Base-by-base conservation (phyloP, 2,329 filamentous ascomycete genomes). In the Venturia asperata region DNA sequence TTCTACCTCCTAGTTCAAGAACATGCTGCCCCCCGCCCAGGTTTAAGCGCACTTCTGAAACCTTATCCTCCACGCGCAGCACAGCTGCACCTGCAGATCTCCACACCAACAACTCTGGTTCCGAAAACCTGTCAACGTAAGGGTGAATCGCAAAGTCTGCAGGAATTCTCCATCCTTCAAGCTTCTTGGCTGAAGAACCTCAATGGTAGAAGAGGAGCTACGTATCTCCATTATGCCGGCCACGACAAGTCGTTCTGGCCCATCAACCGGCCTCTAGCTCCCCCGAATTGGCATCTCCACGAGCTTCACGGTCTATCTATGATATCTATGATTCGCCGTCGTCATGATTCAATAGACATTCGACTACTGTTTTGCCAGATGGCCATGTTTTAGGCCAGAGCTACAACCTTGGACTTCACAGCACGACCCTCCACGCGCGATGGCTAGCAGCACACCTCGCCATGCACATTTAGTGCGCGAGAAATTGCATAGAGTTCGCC, bases 41-140 rank as follows among this genome's bases (percentile, higher is more conserved):
- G 6, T 37, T 11, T 15, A n/a, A 37, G 9, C 9, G 9, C 21
- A 58, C 7, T 58, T 7, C 30, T 21, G 30, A 37, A 1, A 58
- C 52, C 19, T 58, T 58, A 5, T 37, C 27, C 27, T 30, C 52
- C 52, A 27, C 37, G 30, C 52, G 15, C 27, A 56, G 27, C 52
- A 27, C 27, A 56, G 27, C 52, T 37, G 52, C 27, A 56, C 7
- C 52, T 37, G 52, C 52, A 56, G 49, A 47, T 21, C 52, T 58
- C 30, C 27, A 37, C 52, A n/a, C n/a, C 30, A 58, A 9, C 15
- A 11, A 37, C 27, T 37, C 19, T 58, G 52, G 30, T 37, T 37
- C 27, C 7, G 27, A 37, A 5, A 27, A 27, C 37, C 5, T 27
- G 19, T 19, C 30, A 21, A 4, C 13, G 15, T 15, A 10, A 56